These are phyloP conservation scores for Aspergillus sclerotialis DNA, from an alignment of 2,329 filamentous ascomycete species.

Conservation along the genomic window DNA sequence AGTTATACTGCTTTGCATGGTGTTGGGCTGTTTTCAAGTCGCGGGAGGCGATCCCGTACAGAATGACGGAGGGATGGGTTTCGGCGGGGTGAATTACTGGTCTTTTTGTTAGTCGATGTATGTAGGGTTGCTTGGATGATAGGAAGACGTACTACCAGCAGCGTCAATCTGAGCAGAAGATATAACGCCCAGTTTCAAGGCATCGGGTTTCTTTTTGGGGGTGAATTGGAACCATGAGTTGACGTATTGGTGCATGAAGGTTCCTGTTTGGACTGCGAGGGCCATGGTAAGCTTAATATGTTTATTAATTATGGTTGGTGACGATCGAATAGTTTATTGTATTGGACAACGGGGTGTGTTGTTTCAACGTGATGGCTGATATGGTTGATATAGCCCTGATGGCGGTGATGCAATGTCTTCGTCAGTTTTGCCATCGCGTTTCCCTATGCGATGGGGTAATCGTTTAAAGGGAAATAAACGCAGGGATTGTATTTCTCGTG, in stretches of 20 bases:
- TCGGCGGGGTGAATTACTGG: slow-evolving; percentile 40
- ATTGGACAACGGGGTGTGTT: too few species aligned
- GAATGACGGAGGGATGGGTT: slow-evolving; percentile 47
- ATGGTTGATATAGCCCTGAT: too few species aligned
- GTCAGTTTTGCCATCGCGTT: neutral
- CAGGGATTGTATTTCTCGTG: too few species aligned
- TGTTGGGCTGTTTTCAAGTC: slow-evolving; percentile 40
- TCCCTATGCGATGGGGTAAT: neutral
- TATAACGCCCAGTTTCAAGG: slow-evolving; percentile 16
- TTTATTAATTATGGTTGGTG: too few species aligned
- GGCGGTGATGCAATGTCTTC: neutral
- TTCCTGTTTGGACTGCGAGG: slow-evolving; percentile 16
- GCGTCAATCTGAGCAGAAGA: slow-evolving; percentile 17
- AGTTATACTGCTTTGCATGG: slow-evolving; percentile 45
- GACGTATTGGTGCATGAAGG: slow-evolving; percentile 18
- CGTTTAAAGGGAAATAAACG: too few species aligned
- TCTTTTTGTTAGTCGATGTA: neutral
- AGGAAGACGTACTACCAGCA: slow-evolving; percentile 7
- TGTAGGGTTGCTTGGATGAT: neutral
- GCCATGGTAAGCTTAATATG: slow-evolving; percentile 10
- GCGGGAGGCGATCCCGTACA: slow-evolving; percentile 49
- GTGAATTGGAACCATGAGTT: slow-evolving; percentile 13
- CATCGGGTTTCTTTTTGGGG: slow-evolving; percentile 14
- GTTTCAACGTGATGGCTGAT: too few species aligned
- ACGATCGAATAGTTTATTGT: too few species aligned